Conservation (phyloP, 2,329 filamentous ascomycete species). For the Alternaria sp. region DNA sequence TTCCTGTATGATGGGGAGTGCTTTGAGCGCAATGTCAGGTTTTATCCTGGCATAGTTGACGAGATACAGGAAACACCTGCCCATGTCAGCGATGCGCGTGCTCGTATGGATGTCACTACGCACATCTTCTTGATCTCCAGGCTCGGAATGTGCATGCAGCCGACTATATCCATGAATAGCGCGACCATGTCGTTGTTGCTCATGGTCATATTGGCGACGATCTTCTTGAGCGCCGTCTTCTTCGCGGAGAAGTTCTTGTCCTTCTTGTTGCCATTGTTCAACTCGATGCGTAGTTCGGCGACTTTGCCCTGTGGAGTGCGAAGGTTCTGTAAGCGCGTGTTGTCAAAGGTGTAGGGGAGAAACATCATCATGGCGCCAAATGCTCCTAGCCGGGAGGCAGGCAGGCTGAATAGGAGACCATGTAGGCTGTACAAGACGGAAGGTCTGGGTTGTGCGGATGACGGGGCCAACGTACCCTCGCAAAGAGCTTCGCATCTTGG, state of each 20-base stretch:
- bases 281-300: slow-evolving; percentile 91
- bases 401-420: slow-evolving; percentile 8
- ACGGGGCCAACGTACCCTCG: slow-evolving; percentile 73
- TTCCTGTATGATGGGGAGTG: slow-evolving; percentile 85
- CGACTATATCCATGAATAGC: slow-evolving; percentile 92
- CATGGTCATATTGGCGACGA: slow-evolving; percentile 99
- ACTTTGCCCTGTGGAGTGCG: slow-evolving; percentile 86
- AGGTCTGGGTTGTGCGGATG: slow-evolving; percentile 28
- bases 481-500: slow-evolving; percentile 99
- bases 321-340: slow-evolving; percentile 60
- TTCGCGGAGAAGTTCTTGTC: slow-evolving; percentile 95
- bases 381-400: slow-evolving; percentile 2
- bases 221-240: slow-evolving; percentile 99
- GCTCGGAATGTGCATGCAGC: slow-evolving; percentile 92
- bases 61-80: slow-evolving; percentile 94
- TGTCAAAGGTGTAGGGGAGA: slow-evolving; percentile 47
- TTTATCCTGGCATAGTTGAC: slow-evolving; percentile 97
- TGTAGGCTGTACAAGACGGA: slow-evolving; percentile 12
- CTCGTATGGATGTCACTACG: slow-evolving; percentile 36
- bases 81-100: slow-evolving; percentile 38
- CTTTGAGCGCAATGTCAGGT: slow-evolving; percentile 91
- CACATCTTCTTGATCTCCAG: slow-evolving; percentile 99
- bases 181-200: slow-evolving; percentile 99
- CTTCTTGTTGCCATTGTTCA: slow-evolving; percentile 94
- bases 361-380: slow-evolving; percentile 47